Evolutionary conservation across 306 rosid species (phyloP).

Genomic region (Trifolium dubium): DNA sequence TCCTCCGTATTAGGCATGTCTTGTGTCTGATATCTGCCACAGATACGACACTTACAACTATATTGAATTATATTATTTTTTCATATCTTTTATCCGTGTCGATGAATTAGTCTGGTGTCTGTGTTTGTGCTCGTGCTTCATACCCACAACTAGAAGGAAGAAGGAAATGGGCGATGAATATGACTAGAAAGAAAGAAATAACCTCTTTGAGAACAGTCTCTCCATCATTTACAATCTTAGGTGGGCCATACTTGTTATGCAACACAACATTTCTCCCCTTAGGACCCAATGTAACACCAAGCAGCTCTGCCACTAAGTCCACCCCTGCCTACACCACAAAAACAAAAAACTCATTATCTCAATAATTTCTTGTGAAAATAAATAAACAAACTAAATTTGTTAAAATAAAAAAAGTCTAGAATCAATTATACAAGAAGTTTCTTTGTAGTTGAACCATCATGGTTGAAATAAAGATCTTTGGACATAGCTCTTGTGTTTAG

Average conservation of each 20-base stretch:
- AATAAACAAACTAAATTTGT: slow-evolving; percentile 20
- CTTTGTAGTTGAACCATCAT: slow-evolving; percentile 70
- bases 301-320: slow-evolving; percentile 77
- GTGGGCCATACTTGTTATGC: slow-evolving; percentile 87
- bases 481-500: slow-evolving; percentile 59
- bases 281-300: slow-evolving; percentile 94
- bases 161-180: neutral
- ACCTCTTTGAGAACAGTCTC: slow-evolving; percentile 96
- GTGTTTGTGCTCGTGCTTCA: no score
- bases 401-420: slow-evolving; percentile 7
- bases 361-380: slow-evolving; percentile 9
- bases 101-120: no score
- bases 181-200: neutral
- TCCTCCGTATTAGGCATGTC: no score
- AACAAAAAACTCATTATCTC: slow-evolving; percentile 19
- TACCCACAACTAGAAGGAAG: neutral
- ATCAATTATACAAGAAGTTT: slow-evolving; percentile 66
- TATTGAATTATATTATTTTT: no score
- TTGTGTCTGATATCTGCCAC: no score
- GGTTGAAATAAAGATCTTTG: slow-evolving; percentile 78
- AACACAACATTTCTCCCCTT: slow-evolving; percentile 94
- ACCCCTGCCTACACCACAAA: slow-evolving; percentile 77
- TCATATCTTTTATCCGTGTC: no score
- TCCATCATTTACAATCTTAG: slow-evolving; percentile 92
- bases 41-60: no score